Percentiles rank a stretch among this genome's conserved stretches.
Evolutionary conservation across 257 asterid genomes (phyloP).

Genomic region (Cinchona pubescens): DNA sequence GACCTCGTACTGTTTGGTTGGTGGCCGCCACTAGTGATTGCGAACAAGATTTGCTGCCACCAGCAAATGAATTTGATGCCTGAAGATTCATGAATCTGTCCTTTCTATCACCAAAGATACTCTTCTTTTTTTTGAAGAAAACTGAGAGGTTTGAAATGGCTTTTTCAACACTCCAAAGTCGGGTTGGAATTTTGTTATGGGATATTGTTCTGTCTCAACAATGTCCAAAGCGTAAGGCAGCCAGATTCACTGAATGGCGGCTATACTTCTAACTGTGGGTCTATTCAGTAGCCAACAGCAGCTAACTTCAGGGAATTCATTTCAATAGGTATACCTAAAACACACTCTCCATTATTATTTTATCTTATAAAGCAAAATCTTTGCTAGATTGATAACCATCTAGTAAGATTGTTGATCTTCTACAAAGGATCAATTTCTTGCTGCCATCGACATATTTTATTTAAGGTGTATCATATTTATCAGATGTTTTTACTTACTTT

Average conservation of each 20-base stretch:
- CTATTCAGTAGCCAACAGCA: neutral
- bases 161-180: constrained; percentile 5
- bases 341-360: neutral
- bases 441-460: neutral
- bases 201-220: constrained; percentile 1
- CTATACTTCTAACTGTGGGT: constrained; percentile 14
- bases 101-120: constrained; percentile 1
- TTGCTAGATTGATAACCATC: neutral
- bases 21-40: constrained; percentile 9
- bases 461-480: neutral
- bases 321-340: neutral
- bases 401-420: neutral
- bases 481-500: neutral
- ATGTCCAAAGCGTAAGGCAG: neutral
- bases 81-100: constrained; percentile 19
- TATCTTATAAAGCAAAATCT: neutral
- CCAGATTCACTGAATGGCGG: constrained; percentile 39
- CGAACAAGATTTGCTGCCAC: neutral
- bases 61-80: constrained; percentile 8
- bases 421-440: neutral
- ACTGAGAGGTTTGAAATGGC: constrained; percentile 12
- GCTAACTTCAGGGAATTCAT: neutral
- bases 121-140: constrained; percentile 20
- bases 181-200: neutral
- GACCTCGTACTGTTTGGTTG: constrained; percentile 1